A percentile compares a stretch with the other conserved stretches of the same genome.
Evolutionary conservation across 768 basidiomycete species (phyloP).

Genomic region (Mycena latifolia): DNA sequence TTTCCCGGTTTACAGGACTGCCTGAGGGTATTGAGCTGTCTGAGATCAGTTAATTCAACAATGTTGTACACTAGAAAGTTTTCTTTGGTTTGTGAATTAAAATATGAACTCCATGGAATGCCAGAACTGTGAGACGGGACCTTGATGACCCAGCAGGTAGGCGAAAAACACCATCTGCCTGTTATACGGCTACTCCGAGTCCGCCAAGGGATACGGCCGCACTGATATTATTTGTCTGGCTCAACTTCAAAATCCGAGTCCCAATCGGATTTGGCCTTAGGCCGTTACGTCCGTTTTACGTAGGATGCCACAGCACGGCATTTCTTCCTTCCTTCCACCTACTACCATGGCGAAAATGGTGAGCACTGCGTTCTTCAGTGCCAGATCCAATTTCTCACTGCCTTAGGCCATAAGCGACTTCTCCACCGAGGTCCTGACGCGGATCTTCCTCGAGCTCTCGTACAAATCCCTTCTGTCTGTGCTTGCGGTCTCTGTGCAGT

Average conservation of each 20-base stretch:
- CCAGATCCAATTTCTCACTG: neutral
- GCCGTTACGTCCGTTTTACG: constrained; percentile 1
- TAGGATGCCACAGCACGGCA: neutral
- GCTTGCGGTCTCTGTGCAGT: constrained; percentile 1
- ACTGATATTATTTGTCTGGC: too few species aligned
- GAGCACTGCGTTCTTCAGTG: neutral
- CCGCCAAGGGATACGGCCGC: too few species aligned
- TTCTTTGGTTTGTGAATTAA: too few species aligned
- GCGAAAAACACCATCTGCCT: too few species aligned
- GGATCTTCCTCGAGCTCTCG: constrained; percentile 3
- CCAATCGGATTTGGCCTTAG: neutral
- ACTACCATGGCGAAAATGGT: constrained; percentile 10
- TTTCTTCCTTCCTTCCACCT: neutral
- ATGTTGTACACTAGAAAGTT: too few species aligned
- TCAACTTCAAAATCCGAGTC: neutral
- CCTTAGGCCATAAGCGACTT: constrained; percentile 1
- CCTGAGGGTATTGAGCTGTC: too few species aligned
- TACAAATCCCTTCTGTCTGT: too few species aligned
- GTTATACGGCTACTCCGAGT: too few species aligned
- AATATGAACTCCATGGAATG: too few species aligned
- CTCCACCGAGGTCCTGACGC: constrained; percentile 5
- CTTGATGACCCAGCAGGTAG: too few species aligned
- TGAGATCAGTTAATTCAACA: too few species aligned
- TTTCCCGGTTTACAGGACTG: neutral
- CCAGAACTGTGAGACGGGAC: too few species aligned